These are phyloP conservation scores for Neocallimastix lanati DNA, from an alignment of 192 early-diverging fungal species.

Conservation along the genomic window DNA sequence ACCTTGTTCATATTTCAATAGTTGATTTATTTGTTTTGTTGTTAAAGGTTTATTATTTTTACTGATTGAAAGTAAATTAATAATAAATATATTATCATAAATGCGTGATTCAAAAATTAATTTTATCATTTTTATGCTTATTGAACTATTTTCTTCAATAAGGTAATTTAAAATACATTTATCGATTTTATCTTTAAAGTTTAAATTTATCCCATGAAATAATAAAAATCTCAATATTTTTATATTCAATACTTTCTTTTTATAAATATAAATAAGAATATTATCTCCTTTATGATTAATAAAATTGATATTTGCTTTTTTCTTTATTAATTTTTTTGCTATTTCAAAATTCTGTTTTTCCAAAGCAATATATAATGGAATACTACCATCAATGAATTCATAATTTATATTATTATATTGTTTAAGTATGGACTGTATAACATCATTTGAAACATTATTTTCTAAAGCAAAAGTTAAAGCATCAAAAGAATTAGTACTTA, in stretches of 20 bases:
- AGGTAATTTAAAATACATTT: neutral
- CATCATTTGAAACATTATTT: neutral
- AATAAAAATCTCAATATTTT: neutral
- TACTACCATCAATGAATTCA: neutral
- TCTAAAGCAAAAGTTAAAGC: neutral
- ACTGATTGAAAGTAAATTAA: neutral
- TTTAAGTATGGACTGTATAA: neutral
- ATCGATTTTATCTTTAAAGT: neutral
- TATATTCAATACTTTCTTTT: neutral
- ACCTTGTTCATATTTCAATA: neutral
- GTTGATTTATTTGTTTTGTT: neutral
- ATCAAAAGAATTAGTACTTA: neutral
- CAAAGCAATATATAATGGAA: neutral
- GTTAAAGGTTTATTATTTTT: neutral
- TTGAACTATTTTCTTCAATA: neutral
- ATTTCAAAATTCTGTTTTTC: neutral
- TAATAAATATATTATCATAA: neutral
- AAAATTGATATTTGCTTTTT: neutral
- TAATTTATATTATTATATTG: neutral
- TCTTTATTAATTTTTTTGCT: neutral
- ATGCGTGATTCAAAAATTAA: neutral
- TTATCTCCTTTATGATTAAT: neutral
- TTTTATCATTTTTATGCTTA: neutral
- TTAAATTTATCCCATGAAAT: neutral
- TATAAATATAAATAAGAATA: neutral